Conservation (phyloP, 768 basidiomycete genomes). For the Tulasnella sp. region DNA sequence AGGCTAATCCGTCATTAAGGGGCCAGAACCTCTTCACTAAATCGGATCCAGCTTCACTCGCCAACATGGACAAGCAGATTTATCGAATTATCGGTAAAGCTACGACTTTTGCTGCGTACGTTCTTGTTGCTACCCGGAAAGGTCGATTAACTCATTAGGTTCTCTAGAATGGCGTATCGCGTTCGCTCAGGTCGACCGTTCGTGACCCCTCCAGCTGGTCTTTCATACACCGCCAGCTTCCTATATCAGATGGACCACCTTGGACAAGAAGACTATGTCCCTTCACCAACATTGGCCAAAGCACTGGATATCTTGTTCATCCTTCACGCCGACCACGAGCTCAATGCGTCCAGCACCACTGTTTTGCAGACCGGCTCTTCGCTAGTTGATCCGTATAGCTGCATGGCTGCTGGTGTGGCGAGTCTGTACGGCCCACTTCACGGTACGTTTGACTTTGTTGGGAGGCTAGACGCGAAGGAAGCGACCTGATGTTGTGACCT, state of each 20-base stretch:
- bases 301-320: slow-evolving; percentile 86
- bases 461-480: neutral
- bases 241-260: slow-evolving; percentile 88
- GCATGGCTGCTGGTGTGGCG: slow-evolving; percentile 81
- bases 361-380: slow-evolving; percentile 86
- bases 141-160: neutral
- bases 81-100: slow-evolving; percentile 84
- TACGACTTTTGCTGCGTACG: slow-evolving; percentile 80
- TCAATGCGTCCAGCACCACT: slow-evolving; percentile 82
- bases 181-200: slow-evolving; percentile 87
- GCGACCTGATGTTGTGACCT: slow-evolving; percentile 25
- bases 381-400: slow-evolving; percentile 85
- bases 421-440: slow-evolving; percentile 58
- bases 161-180: slow-evolving; percentile 80
- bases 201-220: slow-evolving; percentile 73
- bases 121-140: slow-evolving; percentile 26
- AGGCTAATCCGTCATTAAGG: slow-evolving; percentile 80
- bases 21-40: slow-evolving; percentile 77
- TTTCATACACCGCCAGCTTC: slow-evolving; percentile 84
- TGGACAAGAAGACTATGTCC: slow-evolving; percentile 64
- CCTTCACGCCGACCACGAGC: slow-evolving; percentile 85
- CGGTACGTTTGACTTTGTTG: slow-evolving; percentile 48
- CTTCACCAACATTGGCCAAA: slow-evolving; percentile 80
- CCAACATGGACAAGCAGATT: slow-evolving; percentile 88
- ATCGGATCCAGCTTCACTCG: slow-evolving; percentile 62